phyloP scores from a whole-genome alignment of 345 rosid species.

The Salix brachista region DNA sequence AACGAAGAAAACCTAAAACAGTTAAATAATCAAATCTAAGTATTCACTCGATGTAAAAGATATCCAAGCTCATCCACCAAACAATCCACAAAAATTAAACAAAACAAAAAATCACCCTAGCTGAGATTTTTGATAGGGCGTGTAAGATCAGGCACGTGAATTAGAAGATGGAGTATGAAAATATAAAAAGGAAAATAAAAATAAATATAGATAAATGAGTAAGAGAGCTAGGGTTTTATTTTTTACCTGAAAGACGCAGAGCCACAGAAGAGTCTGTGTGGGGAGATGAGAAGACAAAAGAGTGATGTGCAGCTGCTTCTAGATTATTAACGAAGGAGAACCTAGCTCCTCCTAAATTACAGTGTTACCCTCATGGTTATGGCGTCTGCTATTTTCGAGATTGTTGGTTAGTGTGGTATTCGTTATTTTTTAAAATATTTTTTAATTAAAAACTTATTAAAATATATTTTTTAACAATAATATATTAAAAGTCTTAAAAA shows the following conservation, averaged over 20 bases:
- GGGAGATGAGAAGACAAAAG: background rate
- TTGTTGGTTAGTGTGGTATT: too few species aligned
- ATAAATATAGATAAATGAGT: background rate
- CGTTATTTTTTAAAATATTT: too few species aligned
- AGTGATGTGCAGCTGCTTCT: background rate
- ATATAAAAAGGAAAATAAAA: background rate
- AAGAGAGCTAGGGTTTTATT: slow-evolving; percentile 4
- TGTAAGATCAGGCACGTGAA: background rate
- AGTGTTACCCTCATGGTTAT: background rate
- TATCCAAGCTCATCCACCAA: background rate
- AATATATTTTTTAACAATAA: too few species aligned
- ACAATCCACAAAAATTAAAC: background rate
- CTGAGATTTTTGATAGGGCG: background rate
- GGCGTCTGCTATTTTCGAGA: background rate
- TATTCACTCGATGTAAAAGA: background rate
- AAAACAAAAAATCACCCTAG: background rate
- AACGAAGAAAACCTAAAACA: background rate
- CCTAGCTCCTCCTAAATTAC: slow-evolving; percentile 10
- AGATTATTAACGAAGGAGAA: background rate
- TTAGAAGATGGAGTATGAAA: background rate
- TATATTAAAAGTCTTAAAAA: too few species aligned
- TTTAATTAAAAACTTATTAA: too few species aligned
- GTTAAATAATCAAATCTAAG: background rate
- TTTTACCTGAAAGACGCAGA: slow-evolving; percentile 33
- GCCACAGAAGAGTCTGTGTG: slow-evolving; percentile 19